A percentile compares a stretch with the other conserved stretches of the same genome.
phyloP scores from a whole-genome alignment of 2,329 filamentous ascomycete genomes.

The Macroventuria anomochaeta region DNA sequence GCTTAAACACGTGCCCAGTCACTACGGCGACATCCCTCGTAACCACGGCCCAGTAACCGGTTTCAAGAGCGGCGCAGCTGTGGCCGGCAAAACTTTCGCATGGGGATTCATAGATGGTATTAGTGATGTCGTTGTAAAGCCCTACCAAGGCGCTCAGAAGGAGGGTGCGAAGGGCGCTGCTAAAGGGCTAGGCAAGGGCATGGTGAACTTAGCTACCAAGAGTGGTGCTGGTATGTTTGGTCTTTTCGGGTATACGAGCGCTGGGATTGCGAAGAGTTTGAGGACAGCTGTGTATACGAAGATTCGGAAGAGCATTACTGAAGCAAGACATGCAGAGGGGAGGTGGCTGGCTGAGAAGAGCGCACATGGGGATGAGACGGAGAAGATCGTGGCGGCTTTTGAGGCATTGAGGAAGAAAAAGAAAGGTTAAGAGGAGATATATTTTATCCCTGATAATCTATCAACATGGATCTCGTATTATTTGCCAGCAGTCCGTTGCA shows the following conservation, averaged over 20 bases:
- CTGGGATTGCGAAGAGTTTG: slow-evolving; percentile 58
- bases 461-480: too few species aligned
- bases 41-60: slow-evolving; percentile 75
- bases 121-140: slow-evolving; percentile 77
- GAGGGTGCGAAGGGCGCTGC: slow-evolving; percentile 66
- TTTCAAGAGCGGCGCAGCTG: slow-evolving; percentile 72
- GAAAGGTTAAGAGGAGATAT: too few species aligned
- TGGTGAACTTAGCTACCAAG: slow-evolving; percentile 15
- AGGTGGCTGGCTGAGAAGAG: slow-evolving; percentile 13
- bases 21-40: slow-evolving; percentile 81
- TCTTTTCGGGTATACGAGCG: slow-evolving; percentile 43
- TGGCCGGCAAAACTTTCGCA: slow-evolving; percentile 76
- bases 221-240: slow-evolving; percentile 25
- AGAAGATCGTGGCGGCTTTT: neutral
- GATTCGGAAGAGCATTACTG: slow-evolving; percentile 13
- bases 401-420: neutral
- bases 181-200: slow-evolving; percentile 45
- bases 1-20: slow-evolving; percentile 79
- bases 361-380: neutral
- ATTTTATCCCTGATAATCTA: too few species aligned
- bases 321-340: slow-evolving; percentile 13
- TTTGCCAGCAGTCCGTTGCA: too few species aligned
- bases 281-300: slow-evolving; percentile 5
- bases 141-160: slow-evolving; percentile 68
- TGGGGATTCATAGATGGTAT: slow-evolving; percentile 78